These are phyloP conservation scores for Schizophyllum commune DNA, from an alignment of 1,284 basidiomycete species.

Conservation along the genomic window DNA sequence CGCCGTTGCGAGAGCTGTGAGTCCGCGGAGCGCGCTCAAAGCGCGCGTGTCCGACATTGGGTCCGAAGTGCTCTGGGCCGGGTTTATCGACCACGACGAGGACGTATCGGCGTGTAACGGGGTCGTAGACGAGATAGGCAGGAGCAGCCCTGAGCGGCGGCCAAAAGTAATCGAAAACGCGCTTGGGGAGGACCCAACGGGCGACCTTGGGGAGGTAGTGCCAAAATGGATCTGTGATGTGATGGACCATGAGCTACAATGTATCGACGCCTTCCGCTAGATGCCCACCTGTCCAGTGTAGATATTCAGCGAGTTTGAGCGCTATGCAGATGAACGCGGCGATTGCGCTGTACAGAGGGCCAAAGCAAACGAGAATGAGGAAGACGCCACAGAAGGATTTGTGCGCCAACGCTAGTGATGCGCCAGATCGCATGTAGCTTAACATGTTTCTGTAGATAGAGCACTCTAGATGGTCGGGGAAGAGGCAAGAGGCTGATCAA, in stretches of 20 bases:
- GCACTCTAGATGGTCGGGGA: too few relatives aligned
- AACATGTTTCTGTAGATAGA: too few relatives aligned
- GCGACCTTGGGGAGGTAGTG: neutral
- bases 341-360: neutral
- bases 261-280: neutral
- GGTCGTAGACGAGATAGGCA: neutral
- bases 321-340: neutral
- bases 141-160: too few relatives aligned
- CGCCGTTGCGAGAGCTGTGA: too few relatives aligned
- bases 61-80: neutral
- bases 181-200: neutral
- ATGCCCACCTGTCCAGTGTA: neutral
- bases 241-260: neutral
- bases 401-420: too few relatives aligned
- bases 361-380: neutral
- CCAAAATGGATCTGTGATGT: neutral
- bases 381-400: neutral
- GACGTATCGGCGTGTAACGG: neutral
- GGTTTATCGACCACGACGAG: neutral
- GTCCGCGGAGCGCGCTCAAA: too few relatives aligned
- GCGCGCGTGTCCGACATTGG: too few relatives aligned
- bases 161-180: neutral
- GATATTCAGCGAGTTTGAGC: neutral
- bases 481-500: too few relatives aligned
- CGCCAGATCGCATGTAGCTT: too few relatives aligned